phyloP scores from a whole-genome alignment of 768 basidiomycete genomes.

The Boletus reticuloceps region DNA sequence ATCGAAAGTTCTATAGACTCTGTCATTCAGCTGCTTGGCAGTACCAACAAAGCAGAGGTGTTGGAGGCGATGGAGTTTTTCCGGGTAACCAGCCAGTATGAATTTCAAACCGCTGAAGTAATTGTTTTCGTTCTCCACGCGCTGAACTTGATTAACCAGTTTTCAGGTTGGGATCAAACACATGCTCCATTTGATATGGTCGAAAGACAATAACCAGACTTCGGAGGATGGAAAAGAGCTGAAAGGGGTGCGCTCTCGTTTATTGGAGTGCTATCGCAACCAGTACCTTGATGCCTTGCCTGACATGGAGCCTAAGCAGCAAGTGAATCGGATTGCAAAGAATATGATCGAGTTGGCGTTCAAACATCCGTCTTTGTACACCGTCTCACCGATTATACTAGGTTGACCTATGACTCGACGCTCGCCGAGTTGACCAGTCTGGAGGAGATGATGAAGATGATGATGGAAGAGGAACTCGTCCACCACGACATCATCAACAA shows the following conservation, averaged over 20 bases:
- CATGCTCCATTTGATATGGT: slow-evolving; percentile 97
- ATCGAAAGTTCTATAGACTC: slow-evolving; percentile 68
- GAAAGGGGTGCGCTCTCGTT: slow-evolving; percentile 81
- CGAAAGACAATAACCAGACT: slow-evolving; percentile 85
- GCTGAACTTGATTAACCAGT: neutral
- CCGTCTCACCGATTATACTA: slow-evolving; percentile 29
- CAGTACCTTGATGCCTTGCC: slow-evolving; percentile 86
- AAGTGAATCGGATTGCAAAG: slow-evolving; percentile 89
- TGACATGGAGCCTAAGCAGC: slow-evolving; percentile 74
- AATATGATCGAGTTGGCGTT: slow-evolving; percentile 89
- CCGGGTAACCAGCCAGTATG: slow-evolving; percentile 74
- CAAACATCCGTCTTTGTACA: neutral
- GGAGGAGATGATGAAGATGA: slow-evolving; percentile 94
- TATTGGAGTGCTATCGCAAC: slow-evolving; percentile 84
- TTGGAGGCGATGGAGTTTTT: slow-evolving; percentile 90
- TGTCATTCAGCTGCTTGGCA: slow-evolving; percentile 77
- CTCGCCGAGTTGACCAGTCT: slow-evolving; percentile 93
- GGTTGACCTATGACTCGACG: slow-evolving; percentile 87
- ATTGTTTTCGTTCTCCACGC: slow-evolving; percentile 2
- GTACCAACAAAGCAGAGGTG: slow-evolving; percentile 81
- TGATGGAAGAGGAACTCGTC: slow-evolving; percentile 89
- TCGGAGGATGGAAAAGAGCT: slow-evolving; percentile 75
- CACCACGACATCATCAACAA: slow-evolving; percentile 83
- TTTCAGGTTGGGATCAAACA: slow-evolving; percentile 82
- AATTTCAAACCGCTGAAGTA: slow-evolving; percentile 76